Percentiles rank a stretch among this genome's conserved stretches.
Evolutionary conservation across 2,329 filamentous ascomycete genomes (phyloP).

Genomic region (Aspergillus sclerotialis): DNA sequence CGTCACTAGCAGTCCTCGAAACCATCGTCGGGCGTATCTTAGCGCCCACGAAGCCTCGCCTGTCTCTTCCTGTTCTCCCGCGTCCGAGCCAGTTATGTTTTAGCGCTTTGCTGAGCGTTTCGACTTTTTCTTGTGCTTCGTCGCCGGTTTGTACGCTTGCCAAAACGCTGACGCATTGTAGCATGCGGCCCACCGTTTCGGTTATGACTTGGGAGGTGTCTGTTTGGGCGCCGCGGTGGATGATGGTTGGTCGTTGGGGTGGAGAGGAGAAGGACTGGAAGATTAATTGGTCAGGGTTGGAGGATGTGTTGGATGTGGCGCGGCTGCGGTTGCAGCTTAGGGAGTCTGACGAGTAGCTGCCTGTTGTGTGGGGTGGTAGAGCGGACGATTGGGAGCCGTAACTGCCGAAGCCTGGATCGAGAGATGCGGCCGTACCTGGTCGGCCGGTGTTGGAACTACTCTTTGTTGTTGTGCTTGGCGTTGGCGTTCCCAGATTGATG

Average conservation of each 20-base stretch:
- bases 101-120: slow-evolving; percentile 74
- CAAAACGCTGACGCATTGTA: slow-evolving; percentile 91
- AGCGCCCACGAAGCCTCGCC: slow-evolving; percentile 79
- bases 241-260: slow-evolving; percentile 26
- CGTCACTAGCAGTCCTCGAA: slow-evolving; percentile 18
- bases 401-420: slow-evolving; percentile 68
- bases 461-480: slow-evolving; percentile 33
- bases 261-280: slow-evolving; percentile 38
- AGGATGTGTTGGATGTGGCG: slow-evolving; percentile 76
- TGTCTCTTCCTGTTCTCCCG: slow-evolving; percentile 79
- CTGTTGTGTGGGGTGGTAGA: slow-evolving; percentile 64
- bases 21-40: slow-evolving; percentile 37
- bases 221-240: slow-evolving; percentile 21
- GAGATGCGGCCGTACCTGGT: slow-evolving; percentile 66
- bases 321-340: slow-evolving; percentile 59
- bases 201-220: slow-evolving; percentile 67
- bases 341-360: slow-evolving; percentile 46
- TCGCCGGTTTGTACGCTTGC: slow-evolving; percentile 68
- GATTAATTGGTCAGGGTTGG: slow-evolving; percentile 38
- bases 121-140: slow-evolving; percentile 68
- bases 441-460: slow-evolving; percentile 44
- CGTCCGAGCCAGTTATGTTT: slow-evolving; percentile 97
- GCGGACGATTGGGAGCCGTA: slow-evolving; percentile 76
- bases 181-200: slow-evolving; percentile 88
- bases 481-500: slow-evolving; percentile 47